Base-by-base conservation (phyloP, 2,329 filamentous ascomycete genomes). In the Alternaria triticimaculans region DNA sequence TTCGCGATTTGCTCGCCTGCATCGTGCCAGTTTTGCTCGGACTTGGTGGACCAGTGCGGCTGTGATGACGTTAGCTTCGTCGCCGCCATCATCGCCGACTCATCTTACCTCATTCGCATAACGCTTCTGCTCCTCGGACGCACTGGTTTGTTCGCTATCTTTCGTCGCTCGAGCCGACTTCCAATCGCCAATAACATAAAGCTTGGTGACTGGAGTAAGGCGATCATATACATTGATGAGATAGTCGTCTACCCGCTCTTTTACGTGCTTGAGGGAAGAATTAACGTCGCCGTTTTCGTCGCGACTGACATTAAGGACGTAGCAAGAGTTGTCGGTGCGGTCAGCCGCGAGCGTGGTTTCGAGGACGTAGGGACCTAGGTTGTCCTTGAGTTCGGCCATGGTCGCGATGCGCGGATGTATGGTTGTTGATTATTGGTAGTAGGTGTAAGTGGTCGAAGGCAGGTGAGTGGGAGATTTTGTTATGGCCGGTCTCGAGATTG, bases 171-270 rank as follows among this genome's bases (percentile, higher is more conserved):
- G 9, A 54, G 61, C 25, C 12, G 62, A 51, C 14, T 55, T 68
- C 72, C 73, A 77, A 4, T 71, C 65, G 7, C 76, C 76, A 2
- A 72, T 26, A 18, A 78, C 55, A 45, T 77, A 74, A 6, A 78
- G 50, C 57, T 76, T 76, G 3, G 62, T 75, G 28, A 43, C 28
- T 7, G 64, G 45, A 5, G n/a, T 6, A 12, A 45, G 7, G 2
- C 11, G 20, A 12, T 64, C 50, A 3, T 55, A n/a, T 20, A 60
- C 37, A 2, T 65, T n/a, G 25, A 49, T 15, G 58, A 70, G 28
- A 6, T 60, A 62, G 23, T 51, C 12, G 5, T 68, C 56, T 8
- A 74, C 55, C 2, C 58, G 44, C 3, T 58, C 20, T 15, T 21
- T 30, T 1, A 74, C 30, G 33, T 63, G 60, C 25, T 62, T 48